These are phyloP conservation scores for Rhizophagus prolifer DNA, from an alignment of 192 early-diverging fungal genomes.

Conservation along the genomic window DNA sequence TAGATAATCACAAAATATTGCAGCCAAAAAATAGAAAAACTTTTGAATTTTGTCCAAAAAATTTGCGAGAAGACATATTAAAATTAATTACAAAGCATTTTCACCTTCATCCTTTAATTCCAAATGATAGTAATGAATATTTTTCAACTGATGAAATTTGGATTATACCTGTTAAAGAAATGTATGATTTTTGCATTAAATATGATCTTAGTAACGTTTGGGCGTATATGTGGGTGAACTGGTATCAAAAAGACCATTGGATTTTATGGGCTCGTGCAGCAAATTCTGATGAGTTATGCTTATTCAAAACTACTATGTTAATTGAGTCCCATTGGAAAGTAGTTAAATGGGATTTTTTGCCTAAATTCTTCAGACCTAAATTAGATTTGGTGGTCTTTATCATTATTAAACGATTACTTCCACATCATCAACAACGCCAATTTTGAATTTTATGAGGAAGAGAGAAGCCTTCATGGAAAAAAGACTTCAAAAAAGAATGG, in stretches of 20 bases:
- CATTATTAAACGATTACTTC: no score
- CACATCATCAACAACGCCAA: no score
- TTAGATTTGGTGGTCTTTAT: no score
- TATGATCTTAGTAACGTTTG: neutral
- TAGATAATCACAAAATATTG: no score
- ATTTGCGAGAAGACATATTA: neutral
- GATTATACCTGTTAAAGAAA: neutral
- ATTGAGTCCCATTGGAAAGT: neutral
- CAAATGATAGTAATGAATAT: neutral
- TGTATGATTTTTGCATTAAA: neutral
- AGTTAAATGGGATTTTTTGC: neutral
- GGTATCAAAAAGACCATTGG: neutral
- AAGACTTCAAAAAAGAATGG: no score
- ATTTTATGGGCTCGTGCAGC: neutral
- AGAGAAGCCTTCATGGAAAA: no score
- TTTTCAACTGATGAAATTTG: constrained; percentile 3
- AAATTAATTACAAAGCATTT: neutral
- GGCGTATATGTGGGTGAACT: neutral
- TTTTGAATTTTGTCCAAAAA: neutral
- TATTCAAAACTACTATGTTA: neutral
- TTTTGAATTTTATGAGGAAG: no score
- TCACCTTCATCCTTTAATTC: constrained; percentile 1
- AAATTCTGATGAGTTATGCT: no score
- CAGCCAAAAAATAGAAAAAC: no score
- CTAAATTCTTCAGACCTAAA: neutral